phyloP scores from a whole-genome alignment of 2,329 filamentous ascomycete genomes.

The Lasiodiplodia sp. region DNA sequence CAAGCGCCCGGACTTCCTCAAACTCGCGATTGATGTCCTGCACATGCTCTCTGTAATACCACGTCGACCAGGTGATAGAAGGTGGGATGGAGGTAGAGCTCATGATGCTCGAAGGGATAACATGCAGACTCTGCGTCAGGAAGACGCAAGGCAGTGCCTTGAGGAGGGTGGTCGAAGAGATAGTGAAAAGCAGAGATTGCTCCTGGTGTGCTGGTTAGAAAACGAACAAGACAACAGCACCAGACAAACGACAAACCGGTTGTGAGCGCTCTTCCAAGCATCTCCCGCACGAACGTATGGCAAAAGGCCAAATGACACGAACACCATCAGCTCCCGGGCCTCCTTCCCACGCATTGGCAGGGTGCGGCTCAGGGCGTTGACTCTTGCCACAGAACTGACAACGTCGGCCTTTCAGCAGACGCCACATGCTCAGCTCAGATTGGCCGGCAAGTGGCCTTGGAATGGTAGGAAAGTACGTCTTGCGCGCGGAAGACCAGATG shows the following conservation, averaged over 20 bases:
- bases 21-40: slow-evolving; percentile 69
- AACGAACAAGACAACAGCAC: slow-evolving; percentile 36
- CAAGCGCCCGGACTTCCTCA: slow-evolving; percentile 68
- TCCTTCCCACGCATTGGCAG: slow-evolving; percentile 59
- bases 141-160: slow-evolving; percentile 75
- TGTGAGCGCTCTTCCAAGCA: slow-evolving; percentile 68
- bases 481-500: slow-evolving; percentile 76
- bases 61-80: slow-evolving; percentile 66
- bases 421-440: slow-evolving; percentile 80
- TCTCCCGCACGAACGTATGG: slow-evolving; percentile 67
- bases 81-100: slow-evolving; percentile 57
- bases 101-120: slow-evolving; percentile 64
- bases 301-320: slow-evolving; percentile 75
- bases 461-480: slow-evolving; percentile 69
- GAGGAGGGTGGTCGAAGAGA: slow-evolving; percentile 64
- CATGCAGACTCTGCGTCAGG: slow-evolving; percentile 66
- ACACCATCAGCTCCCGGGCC: slow-evolving; percentile 70
- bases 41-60: slow-evolving; percentile 70
- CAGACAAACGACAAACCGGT: slow-evolving; percentile 63
- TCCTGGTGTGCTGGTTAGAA: slow-evolving; percentile 61
- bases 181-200: slow-evolving; percentile 70
- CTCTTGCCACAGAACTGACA: slow-evolving; percentile 73
- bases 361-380: slow-evolving; percentile 35
- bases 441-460: slow-evolving; percentile 71
- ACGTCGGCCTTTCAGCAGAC: slow-evolving; percentile 65